Base-by-base conservation (phyloP, 148 eudicot genomes). In the Polygonum aviculare region DNA sequence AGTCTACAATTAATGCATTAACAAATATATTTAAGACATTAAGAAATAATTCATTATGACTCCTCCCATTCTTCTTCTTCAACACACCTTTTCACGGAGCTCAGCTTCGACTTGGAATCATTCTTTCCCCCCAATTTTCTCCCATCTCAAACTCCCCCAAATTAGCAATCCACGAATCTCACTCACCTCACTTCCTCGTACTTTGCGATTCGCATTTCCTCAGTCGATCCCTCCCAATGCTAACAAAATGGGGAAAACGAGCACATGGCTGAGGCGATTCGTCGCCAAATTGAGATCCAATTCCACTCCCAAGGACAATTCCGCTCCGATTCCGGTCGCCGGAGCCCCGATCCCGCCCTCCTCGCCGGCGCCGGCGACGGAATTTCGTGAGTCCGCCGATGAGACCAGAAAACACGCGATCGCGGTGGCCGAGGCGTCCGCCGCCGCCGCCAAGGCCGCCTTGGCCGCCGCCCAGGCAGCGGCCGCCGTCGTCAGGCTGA, bases 391-490 rank as follows among this genome's bases (percentile, higher is more conserved):
- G 1, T 63, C 31, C 12, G 76, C 9, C 70, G 75, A 60, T 67
- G 84, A 73, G 36, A 85, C 87, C 18, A 82, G 41, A 67, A 79
- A 82, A 38, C 90, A 85, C 76, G 94, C 92, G 9, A 84, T 88
- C 33, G 89, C 89, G 10, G 88, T 88, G 10, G 92, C 97, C 2
- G 84, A 84, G 0, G 94, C 90, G 44, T 85, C 92, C 0, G 85
- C 91, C 7, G 90, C 90, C 2, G 94, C 87, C 0, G 94, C 94
- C 0, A 87, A 90, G n/a, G 94, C 94, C 5, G 94, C 94, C 3
- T 86, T 90, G 1, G 91, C 92, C 0, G 92, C 95, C 18, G 92
- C 92, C 9, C 85, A 87, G 14, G 92, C 92, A 14, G 92, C 86
- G 0, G 84, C 82, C 5, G 86, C 79, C n/a, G 87, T 79, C 8